Evolutionary conservation across 2,329 filamentous ascomycete species (phyloP).

Genomic region (Hymenoscyphus occultus): DNA sequence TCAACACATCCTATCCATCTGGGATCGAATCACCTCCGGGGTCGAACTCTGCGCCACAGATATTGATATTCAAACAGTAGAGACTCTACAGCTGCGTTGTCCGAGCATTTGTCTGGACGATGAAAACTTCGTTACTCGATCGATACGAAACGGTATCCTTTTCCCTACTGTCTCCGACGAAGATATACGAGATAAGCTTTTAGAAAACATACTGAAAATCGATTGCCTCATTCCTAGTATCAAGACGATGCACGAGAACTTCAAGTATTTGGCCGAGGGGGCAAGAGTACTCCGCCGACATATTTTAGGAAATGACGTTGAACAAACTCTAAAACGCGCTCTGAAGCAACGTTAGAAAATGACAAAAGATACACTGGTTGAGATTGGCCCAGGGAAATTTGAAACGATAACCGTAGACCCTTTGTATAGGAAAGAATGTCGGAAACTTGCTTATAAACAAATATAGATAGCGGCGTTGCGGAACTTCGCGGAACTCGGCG

Average conservation of each 20-base stretch:
- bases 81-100: conserved; percentile 5
- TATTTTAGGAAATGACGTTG: background rate
- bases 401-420: too few relatives aligned
- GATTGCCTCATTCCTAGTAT: conserved; percentile 7
- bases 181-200: background rate
- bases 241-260: conserved; percentile 6
- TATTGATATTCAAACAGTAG: conserved; percentile 14
- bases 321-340: background rate
- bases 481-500: conserved; percentile 14
- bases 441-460: conserved; percentile 13
- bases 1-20: background rate
- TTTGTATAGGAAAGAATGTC: too few relatives aligned
- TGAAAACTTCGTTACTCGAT: conserved; percentile 10
- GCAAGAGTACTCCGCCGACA: background rate
- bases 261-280: conserved; percentile 5
- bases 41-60: background rate
- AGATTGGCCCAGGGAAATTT: too few relatives aligned
- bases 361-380: background rate
- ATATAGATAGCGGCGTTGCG: conserved; percentile 12
- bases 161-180: conserved; percentile 1
- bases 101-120: conserved; percentile 7
- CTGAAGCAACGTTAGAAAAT: background rate
- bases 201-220: background rate
- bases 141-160: conserved; percentile 5
- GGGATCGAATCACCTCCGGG: background rate